Evolutionary conservation across 2,329 filamentous ascomycete genomes (phyloP).

Genomic region (Chaetoscypha palmicola): DNA sequence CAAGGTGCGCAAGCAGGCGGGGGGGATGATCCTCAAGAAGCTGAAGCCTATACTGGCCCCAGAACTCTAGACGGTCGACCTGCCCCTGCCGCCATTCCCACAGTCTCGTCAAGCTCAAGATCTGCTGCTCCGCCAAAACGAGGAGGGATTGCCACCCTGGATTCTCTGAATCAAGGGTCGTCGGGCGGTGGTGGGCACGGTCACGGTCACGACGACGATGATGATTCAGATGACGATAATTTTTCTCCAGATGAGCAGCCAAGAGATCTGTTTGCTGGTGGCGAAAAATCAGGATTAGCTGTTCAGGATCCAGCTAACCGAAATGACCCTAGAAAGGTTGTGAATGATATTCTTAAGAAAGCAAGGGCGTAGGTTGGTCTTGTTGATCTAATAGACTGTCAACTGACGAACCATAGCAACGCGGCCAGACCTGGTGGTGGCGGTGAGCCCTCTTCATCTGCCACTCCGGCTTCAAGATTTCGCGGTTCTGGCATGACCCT

Average conservation of each 20-base stretch:
- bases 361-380: constrained; percentile 46
- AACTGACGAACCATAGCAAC: constrained; percentile 34
- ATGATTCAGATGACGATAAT: constrained; percentile 53
- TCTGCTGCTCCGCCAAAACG: constrained; percentile 19
- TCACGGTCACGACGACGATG: constrained; percentile 47
- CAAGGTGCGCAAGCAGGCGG: constrained; percentile 38
- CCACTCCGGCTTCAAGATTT: constrained; percentile 49
- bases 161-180: constrained; percentile 37
- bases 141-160: constrained; percentile 52
- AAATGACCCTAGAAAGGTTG: constrained; percentile 47
- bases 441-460: constrained; percentile 42
- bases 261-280: constrained; percentile 72
- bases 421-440: constrained; percentile 45
- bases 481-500: constrained; percentile 67
- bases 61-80: constrained; percentile 57
- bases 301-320: constrained; percentile 53
- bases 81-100: constrained; percentile 37
- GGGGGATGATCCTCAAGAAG: constrained; percentile 33
- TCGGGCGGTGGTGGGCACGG: constrained; percentile 34
- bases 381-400: constrained; percentile 12
- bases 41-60: constrained; percentile 49
- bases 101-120: constrained; percentile 21
- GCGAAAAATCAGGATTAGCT: constrained; percentile 72
- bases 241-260: constrained; percentile 49
- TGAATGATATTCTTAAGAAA: constrained; percentile 58